Percentiles rank a stretch among this genome's conserved stretches.
Conservation (phyloP, 257 asterid species). For the Buddleja alternifolia region DNA sequence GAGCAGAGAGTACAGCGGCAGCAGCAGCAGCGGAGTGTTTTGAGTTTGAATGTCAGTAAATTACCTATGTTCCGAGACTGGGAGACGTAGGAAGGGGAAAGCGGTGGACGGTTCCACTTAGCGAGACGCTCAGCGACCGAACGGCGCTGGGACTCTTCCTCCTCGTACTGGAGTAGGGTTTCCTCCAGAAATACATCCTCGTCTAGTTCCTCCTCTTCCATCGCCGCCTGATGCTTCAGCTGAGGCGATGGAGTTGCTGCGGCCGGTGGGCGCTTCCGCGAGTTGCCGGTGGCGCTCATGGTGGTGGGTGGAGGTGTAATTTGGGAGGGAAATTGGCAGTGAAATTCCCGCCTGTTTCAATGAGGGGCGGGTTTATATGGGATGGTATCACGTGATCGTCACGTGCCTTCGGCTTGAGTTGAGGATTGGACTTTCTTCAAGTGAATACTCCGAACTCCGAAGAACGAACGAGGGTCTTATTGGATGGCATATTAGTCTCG, state of each 20-base stretch:
- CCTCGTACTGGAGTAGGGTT: conserved; percentile 77
- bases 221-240: conserved; percentile 56
- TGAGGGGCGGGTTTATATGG: neutral
- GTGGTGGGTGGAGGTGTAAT: conserved; percentile 21
- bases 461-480: no score
- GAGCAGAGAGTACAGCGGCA: conserved; percentile 14
- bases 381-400: conserved; percentile 21
- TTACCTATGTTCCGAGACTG: conserved; percentile 66
- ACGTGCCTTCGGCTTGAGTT: conserved; percentile 18
- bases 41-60: conserved; percentile 23
- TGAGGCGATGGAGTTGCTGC: conserved; percentile 56
- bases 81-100: conserved; percentile 52
- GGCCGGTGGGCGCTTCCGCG: conserved; percentile 56
- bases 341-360: conserved; percentile 57
- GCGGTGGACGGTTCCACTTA: conserved; percentile 84
- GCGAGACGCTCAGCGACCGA: conserved; percentile 60
- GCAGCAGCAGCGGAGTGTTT: conserved; percentile 12
- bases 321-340: conserved; percentile 32
- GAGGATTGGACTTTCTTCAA: neutral
- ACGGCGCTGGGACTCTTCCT: conserved; percentile 66
- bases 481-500: no score
- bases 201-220: conserved; percentile 84
- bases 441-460: no score
- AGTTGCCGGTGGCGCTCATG: conserved; percentile 61
- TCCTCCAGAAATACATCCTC: conserved; percentile 90